phyloP scores from a whole-genome alignment of 2,329 filamentous ascomycete species.

The Cladorrhinum sp. region DNA sequence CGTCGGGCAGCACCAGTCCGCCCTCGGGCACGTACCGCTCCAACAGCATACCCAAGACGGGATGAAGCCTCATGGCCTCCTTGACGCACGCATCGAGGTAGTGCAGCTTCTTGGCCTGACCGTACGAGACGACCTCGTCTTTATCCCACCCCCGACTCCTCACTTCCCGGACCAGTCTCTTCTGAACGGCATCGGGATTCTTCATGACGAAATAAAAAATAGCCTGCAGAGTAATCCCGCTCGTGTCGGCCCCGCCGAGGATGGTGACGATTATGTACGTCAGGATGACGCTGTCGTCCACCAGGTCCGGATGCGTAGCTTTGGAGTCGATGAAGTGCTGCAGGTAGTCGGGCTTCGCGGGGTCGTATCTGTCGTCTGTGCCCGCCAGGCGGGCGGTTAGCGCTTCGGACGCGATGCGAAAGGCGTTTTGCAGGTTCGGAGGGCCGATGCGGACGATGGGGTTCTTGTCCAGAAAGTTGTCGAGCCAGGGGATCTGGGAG shows the following conservation, averaged over 20 bases:
- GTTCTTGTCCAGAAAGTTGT: constrained; percentile 39
- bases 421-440: constrained; percentile 30
- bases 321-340: constrained; percentile 56
- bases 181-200: constrained; percentile 38
- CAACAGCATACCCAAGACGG: constrained; percentile 31
- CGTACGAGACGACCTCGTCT: constrained; percentile 23
- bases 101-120: constrained; percentile 28
- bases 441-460: constrained; percentile 34
- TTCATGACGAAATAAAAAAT: constrained; percentile 62
- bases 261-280: constrained; percentile 25
- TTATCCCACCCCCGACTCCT: constrained; percentile 39
- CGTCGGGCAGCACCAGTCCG: constrained; percentile 23
- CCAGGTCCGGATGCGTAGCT: constrained; percentile 51
- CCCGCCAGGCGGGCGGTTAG: constrained; percentile 21
- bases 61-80: constrained; percentile 41
- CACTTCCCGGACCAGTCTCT: constrained; percentile 43
- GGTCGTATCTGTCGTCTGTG: constrained; percentile 12
- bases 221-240: constrained; percentile 57
- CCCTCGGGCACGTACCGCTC: constrained; percentile 27
- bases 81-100: constrained; percentile 39
- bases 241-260: constrained; percentile 58
- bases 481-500: constrained; percentile 26
- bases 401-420: constrained; percentile 28
- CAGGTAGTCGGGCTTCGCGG: constrained; percentile 44
- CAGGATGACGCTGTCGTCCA: constrained; percentile 37